phyloP scores from a whole-genome alignment of 1,284 basidiomycete species.

The Leccinum pseudoinsigne region DNA sequence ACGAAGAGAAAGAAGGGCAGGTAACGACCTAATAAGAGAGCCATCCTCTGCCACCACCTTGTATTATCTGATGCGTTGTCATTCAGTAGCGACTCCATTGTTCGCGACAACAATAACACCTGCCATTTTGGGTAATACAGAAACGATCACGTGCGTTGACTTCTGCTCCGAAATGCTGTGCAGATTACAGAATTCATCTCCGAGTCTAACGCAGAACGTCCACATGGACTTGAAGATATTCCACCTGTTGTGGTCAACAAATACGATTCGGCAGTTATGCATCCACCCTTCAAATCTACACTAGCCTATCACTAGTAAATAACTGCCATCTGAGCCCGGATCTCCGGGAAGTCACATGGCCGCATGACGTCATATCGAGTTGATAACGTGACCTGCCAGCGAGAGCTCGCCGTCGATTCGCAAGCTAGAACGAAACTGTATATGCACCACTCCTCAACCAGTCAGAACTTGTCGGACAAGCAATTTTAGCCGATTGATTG shows the following conservation, averaged over 20 bases:
- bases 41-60: conserved; percentile 23
- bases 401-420: not conserved
- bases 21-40: conserved; percentile 15
- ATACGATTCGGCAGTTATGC: not conserved
- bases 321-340: no score
- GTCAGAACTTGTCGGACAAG: not conserved
- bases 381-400: not conserved
- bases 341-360: no score
- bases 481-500: not conserved
- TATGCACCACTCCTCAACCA: not conserved
- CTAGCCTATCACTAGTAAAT: no score
- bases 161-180: not conserved
- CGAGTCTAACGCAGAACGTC: not conserved
- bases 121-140: conserved; percentile 19
- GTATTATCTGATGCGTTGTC: conserved; percentile 18
- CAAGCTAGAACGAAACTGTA: not conserved
- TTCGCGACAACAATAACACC: conserved; percentile 33
- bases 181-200: not conserved
- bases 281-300: no score
- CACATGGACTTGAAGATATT: not conserved
- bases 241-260: not conserved
- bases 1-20: conserved; percentile 23
- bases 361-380: not conserved
- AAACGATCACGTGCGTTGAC: not conserved
- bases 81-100: conserved; percentile 24